Evolutionary conservation across 257 asterid species (phyloP), one percentile per base, ranked within the genome.

Genomic region (Solanum chilense): DNA sequence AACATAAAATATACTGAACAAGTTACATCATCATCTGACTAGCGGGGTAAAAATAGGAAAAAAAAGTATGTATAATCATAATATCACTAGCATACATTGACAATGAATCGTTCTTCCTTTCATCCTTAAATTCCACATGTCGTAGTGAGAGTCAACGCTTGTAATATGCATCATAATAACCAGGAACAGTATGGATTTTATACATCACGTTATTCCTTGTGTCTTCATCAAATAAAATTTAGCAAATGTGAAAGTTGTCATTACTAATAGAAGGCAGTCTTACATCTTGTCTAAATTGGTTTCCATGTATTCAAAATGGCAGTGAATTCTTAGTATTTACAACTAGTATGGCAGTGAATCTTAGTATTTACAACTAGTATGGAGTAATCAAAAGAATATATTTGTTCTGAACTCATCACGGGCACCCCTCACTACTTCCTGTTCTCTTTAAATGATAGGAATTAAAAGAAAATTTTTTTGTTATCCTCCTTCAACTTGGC

Each of bases 71-170:
- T 91, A 96, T 99, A 39, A 98, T 97, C 99, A 96, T 97, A 70
- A 95, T 95, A 88, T 97, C 99, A 83, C 99, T 99, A 7, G 98
- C 99, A 85, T 97, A 97, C 99, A 97, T 96, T 90, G 99, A 97
- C 94, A 97, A 91, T 4, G 99, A 98, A 74, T 97, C 99, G 85
- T 95, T 91, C 94, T 96, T 97, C 99, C 95, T 97, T 92, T 97
- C 99, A 86, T 98, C 99, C 95, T 95, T 71, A 89, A 80, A 87
- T 86, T 86, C 75, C 78, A 86, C 77, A 89, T 82, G 41, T 86
- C 80, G 31, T 42, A 58, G 75, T 58, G 83, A 44, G 82, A 47
- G 68, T 60, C 78, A 82, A 11, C 4, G 95, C 92, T 97, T 97
- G 96, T 97, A 97, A 91, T 91, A 96, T 70, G 98, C 99, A 92